Evolutionary conservation across 2,329 filamentous ascomycete species (phyloP).

Genomic region (Verticillium zaregamsianum): DNA sequence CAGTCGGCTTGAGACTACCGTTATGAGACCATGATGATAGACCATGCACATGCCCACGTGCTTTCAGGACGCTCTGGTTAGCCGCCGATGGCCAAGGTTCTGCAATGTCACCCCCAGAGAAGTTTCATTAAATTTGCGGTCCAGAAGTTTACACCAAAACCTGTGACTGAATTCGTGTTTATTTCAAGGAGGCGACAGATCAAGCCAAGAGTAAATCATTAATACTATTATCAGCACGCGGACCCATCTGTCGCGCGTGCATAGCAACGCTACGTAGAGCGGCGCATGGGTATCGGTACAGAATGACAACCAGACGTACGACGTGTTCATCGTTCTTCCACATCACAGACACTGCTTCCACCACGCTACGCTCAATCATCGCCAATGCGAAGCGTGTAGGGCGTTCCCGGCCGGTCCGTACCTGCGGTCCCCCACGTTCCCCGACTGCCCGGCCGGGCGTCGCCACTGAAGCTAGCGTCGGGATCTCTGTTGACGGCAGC

Average conservation of each 20-base stretch:
- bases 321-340: background rate
- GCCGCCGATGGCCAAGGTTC: too few species aligned
- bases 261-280: background rate
- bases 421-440: background rate
- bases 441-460: background rate
- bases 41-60: background rate
- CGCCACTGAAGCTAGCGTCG: slow-evolving; percentile 1
- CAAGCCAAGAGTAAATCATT: background rate
- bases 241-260: background rate
- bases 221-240: background rate
- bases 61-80: too few species aligned
- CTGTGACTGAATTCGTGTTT: too few species aligned
- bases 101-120: too few species aligned
- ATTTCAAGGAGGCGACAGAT: too few species aligned
- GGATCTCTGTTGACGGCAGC: slow-evolving; percentile 9
- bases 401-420: background rate
- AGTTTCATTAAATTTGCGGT: too few species aligned
- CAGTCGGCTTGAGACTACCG: background rate
- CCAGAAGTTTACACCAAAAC: too few species aligned
- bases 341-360: background rate
- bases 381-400: background rate
- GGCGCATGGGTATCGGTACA: background rate
- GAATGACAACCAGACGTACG: background rate
- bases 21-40: background rate
- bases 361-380: background rate